A percentile compares a stretch with the other conserved stretches of the same genome.
Conservation (phyloP, 495 filamentous ascomycete genomes). For the Margaritispora aquatica region DNA sequence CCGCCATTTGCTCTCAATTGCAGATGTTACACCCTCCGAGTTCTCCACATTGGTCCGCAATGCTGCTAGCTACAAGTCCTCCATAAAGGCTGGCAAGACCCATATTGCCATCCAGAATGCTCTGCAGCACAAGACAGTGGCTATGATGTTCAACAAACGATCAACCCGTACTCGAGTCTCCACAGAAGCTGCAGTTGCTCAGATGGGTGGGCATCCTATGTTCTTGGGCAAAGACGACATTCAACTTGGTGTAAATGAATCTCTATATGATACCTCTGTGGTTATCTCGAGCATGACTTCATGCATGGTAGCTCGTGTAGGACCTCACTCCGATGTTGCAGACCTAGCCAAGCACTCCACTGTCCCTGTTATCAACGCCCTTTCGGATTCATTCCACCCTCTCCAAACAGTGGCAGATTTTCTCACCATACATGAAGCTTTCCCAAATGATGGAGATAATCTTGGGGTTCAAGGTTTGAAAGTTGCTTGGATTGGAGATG, state of each 20-base stretch:
- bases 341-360: slow-evolving; percentile 70
- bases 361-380: slow-evolving; percentile 92
- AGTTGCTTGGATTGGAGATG: slow-evolving; percentile 93
- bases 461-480: slow-evolving; percentile 76
- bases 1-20: slow-evolving; percentile 85
- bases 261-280: slow-evolving; percentile 77
- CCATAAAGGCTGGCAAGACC: slow-evolving; percentile 65
- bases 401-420: slow-evolving; percentile 91
- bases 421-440: slow-evolving; percentile 82
- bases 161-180: slow-evolving; percentile 89
- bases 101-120: slow-evolving; percentile 49
- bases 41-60: slow-evolving; percentile 75
- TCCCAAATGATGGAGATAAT: slow-evolving; percentile 34
- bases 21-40: slow-evolving; percentile 73
- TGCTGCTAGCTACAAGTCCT: slow-evolving; percentile 67
- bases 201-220: slow-evolving; percentile 90
- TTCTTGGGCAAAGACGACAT: slow-evolving; percentile 94
- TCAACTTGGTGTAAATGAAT: slow-evolving; percentile 93
- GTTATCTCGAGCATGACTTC: slow-evolving; percentile 92
- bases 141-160: slow-evolving; percentile 94
- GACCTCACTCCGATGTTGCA: slow-evolving; percentile 74
- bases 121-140: slow-evolving; percentile 72
- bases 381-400: slow-evolving; percentile 84
- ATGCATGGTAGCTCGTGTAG: slow-evolving; percentile 83
- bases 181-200: slow-evolving; percentile 77